Evolutionary conservation across 129 eudicot genomes (phyloP).

Genomic region (Erigeron canadensis): DNA sequence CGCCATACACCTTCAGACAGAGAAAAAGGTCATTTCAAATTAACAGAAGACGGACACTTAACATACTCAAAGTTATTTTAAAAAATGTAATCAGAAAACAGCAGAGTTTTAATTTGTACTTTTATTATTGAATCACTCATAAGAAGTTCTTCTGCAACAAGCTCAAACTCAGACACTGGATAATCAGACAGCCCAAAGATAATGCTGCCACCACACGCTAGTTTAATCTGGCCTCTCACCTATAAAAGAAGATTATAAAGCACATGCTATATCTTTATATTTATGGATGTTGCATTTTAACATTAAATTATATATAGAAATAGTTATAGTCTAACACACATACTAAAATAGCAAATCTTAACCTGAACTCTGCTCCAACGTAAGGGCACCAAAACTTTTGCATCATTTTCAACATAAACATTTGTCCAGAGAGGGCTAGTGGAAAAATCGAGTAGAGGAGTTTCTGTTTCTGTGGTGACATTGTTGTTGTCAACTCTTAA

Average conservation of each 20-base stretch:
- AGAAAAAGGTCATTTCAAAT: conserved; percentile 13
- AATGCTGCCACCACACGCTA: conserved; percentile 75
- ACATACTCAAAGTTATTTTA: neutral
- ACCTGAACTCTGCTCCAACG: conserved; percentile 99
- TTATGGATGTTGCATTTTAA: too few species aligned
- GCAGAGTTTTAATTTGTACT: conserved; percentile 36
- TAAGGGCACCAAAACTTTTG: conserved; percentile 89
- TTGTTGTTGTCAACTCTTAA: conserved; percentile 87
- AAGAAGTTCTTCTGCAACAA: conserved; percentile 94
- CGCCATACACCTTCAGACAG: conserved; percentile 78
- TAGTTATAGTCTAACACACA: neutral
- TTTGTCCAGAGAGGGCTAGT: conserved; percentile 92
- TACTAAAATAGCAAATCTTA: neutral
- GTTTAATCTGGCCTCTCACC: conserved; percentile 95
- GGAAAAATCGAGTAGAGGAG: conserved; percentile 92
- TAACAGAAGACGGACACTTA: neutral
- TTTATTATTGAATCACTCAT: conserved; percentile 82
- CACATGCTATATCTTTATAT: neutral
- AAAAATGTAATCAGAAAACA: neutral
- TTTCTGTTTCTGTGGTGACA: conserved; percentile 88
- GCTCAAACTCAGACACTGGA: conserved; percentile 90
- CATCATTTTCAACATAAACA: conserved; percentile 80
- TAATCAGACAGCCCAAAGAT: conserved; percentile 73
- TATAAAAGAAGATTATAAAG: conserved; percentile 15
- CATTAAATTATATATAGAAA: too few species aligned